A percentile compares a stretch with the other conserved stretches of the same genome.
Conservation (phyloP, 192 early-diverging fungal genomes). For the Backusella tarrabulga region DNA sequence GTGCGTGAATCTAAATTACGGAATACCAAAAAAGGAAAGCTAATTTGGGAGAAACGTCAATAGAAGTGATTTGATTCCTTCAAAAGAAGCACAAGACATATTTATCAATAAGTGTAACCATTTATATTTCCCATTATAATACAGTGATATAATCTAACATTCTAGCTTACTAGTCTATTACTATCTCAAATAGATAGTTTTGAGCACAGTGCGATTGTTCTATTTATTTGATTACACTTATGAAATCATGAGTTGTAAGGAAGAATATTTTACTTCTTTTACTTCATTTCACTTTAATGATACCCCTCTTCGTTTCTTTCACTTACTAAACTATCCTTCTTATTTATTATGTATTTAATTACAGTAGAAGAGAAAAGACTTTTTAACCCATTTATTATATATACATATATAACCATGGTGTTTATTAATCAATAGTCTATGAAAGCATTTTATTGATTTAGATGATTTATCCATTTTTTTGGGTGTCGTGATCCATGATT, state of each 20-base stretch:
- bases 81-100: background rate
- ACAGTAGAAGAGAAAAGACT: background rate
- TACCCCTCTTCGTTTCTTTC: background rate
- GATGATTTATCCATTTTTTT: background rate
- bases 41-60: background rate
- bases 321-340: background rate
- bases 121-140: background rate
- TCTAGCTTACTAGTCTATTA: background rate
- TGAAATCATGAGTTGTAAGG: background rate
- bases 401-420: background rate
- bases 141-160: background rate
- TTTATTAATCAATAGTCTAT: background rate
- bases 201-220: background rate
- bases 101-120: background rate
- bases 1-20: background rate
- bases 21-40: background rate
- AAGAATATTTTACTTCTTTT: background rate
- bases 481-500: background rate
- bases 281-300: background rate
- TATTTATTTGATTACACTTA: background rate
- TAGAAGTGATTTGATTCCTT: background rate
- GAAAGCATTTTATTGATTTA: background rate
- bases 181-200: background rate
- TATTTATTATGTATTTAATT: background rate
- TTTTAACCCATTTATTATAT: background rate